A percentile compares a stretch with the other conserved stretches of the same genome.
These are phyloP conservation scores for Russula lepida DNA, from an alignment of 768 basidiomycete species.

Conservation along the genomic window DNA sequence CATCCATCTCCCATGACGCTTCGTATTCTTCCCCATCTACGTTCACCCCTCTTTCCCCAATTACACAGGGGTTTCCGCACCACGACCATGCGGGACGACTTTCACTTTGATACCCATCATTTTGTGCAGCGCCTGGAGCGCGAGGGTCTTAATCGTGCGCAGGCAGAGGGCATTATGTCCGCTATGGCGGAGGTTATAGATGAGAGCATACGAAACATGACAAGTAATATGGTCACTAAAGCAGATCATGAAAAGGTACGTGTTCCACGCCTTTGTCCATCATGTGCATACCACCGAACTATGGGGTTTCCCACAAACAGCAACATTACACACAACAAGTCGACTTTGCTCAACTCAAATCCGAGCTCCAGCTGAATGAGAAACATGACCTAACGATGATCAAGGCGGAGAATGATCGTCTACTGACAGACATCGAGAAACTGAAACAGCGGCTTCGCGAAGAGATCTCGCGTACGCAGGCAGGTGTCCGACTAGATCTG, in stretches of 20 bases:
- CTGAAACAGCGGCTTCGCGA: slow-evolving; percentile 88
- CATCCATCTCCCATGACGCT: neutral
- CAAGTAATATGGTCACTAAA: slow-evolving; percentile 91
- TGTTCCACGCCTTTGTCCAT: neutral
- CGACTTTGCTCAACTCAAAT: slow-evolving; percentile 94
- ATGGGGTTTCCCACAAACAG: slow-evolving; percentile 31
- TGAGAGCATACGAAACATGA: slow-evolving; percentile 95
- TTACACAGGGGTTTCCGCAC: slow-evolving; percentile 6
- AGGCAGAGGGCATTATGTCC: slow-evolving; percentile 95
- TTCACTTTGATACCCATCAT: slow-evolving; percentile 93
- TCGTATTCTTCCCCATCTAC: slow-evolving; percentile 4
- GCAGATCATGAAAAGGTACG: slow-evolving; percentile 91
- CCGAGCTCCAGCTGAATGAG: slow-evolving; percentile 91
- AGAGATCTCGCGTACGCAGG: slow-evolving; percentile 87
- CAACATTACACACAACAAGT: slow-evolving; percentile 93
- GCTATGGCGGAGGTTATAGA: slow-evolving; percentile 97
- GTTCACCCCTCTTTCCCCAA: neutral
- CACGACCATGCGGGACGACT: slow-evolving; percentile 31
- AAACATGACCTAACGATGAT: slow-evolving; percentile 94
- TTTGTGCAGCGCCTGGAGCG: slow-evolving; percentile 87
- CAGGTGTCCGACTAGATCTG: slow-evolving; percentile 86
- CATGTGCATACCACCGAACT: neutral
- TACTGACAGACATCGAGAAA: slow-evolving; percentile 86
- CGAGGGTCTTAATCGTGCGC: slow-evolving; percentile 81
- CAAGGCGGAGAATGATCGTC: slow-evolving; percentile 94